Evolutionary conservation across 371 early-diverging fungal genomes (phyloP), one percentile per base, ranked within the genome.

Genomic region (Mortierella sp.): DNA sequence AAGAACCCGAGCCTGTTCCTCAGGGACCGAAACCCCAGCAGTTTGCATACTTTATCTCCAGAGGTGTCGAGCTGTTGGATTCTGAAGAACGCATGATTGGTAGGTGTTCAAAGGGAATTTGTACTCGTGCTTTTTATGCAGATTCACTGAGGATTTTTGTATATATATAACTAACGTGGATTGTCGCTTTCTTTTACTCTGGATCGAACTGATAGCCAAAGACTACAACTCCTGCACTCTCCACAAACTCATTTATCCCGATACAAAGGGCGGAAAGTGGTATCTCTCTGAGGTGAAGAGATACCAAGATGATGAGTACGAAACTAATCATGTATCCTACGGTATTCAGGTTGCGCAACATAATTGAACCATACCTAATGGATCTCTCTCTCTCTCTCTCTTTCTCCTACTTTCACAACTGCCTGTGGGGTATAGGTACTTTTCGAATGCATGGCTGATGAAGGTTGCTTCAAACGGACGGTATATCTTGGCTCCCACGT

Each of bases 401-500:
- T 61, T 45, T 71, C 14, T 14, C 43, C 15, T 57, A 25, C 1
- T 48, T 46, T n/a, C 21, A n/a, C 43, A 19, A 18, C 45, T 46
- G 7, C 29, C 18, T 19, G 7, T 26, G 15, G 19, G n/a, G n/a
- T n/a, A 45, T 64, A 93, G 92, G 59, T 93, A 97, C 67, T 85
- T 91, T 70, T 89, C 96, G 18, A 97, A 97, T 72, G 96, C 96
- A 44, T 97, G 97, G 97, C 84, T 95, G 11, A 93, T 95, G 45
- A 93, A 95, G 48, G 87, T 96, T 53, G 84, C 95, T 1, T 89
- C 92, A 19, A 96, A 95, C 70, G 95, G 95, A 5, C 85, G 95
- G 25, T 95, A 95, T 70, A 61, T 97, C 28, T 70, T 92, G 43
- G 97, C 96, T 18, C 96, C 96, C 0, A 96, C 96, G 1, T 90